A percentile compares a stretch with the other conserved stretches of the same genome.
Evolutionary conservation across 164 flowering plant species (phyloP).

Genomic region (Magnolia sinica): DNA sequence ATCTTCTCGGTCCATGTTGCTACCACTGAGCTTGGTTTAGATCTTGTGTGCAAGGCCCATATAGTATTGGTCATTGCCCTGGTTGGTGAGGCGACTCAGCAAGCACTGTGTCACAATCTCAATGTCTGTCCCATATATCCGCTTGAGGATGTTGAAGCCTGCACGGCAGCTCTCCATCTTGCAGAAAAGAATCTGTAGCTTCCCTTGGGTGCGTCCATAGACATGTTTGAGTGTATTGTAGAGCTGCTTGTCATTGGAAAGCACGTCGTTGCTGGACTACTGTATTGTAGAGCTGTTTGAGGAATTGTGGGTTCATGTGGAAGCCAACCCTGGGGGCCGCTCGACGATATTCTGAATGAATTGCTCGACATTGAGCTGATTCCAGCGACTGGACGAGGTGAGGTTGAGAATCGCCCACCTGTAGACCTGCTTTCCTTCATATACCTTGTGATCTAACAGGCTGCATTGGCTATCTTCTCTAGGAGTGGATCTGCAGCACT

Average conservation of each 20-base stretch:
- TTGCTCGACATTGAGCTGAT: conserved; percentile 4
- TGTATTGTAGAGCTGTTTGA: conserved; percentile 24
- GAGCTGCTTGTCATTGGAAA: conserved; percentile 28
- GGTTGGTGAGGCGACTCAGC: conserved; percentile 34
- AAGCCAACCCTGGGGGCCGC: conserved; percentile 40
- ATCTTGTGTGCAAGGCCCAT: conserved; percentile 77
- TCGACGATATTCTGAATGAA: conserved; percentile 33
- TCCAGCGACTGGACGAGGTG: background rate
- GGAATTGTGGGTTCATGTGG: conserved; percentile 27
- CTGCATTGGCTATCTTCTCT: conserved; percentile 71
- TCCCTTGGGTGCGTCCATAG: conserved; percentile 11
- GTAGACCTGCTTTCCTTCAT: conserved; percentile 43
- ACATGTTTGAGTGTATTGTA: conserved; percentile 26
- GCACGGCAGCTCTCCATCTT: conserved; percentile 46
- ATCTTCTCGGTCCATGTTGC: conserved; percentile 62
- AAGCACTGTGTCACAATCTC: conserved; percentile 78
- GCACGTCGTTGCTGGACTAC: conserved; percentile 30
- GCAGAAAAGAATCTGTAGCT: conserved; percentile 59
- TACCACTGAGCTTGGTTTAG: conserved; percentile 85
- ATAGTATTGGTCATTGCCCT: conserved; percentile 40
- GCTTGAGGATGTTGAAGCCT: conserved; percentile 72
- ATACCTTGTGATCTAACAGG: conserved; percentile 37
- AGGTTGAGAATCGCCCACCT: conserved; percentile 65
- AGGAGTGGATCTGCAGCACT: conserved; percentile 10
- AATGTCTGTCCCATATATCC: conserved; percentile 60